Evolutionary conservation across 352 stramenopile species (phyloP), one percentile per base, ranked within the genome.

Genomic region (Globisporangium solare): DNA sequence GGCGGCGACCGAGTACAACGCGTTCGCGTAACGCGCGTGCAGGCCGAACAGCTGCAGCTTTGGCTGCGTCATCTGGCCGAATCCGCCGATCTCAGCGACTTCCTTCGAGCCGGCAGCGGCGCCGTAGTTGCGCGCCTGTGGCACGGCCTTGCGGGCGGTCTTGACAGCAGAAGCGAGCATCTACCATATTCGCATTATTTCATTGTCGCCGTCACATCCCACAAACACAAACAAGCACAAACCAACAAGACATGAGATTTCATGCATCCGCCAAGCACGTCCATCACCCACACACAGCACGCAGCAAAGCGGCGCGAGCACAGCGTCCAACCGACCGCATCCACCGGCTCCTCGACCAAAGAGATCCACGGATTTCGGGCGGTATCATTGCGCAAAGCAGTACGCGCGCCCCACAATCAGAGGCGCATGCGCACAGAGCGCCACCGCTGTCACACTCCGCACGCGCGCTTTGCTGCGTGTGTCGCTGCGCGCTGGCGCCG

Each of bases 11-110:
- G 88, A 88, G 88, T 98, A 99, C 20, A 97, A 86, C 40, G 97
- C 97, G 68, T 98, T 98, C 62, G 97, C 96, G 79, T 99, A 99
- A 46, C 95, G 87, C 48, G 96, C 95, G 68, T 95, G 88, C 45
- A 98, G 71, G 31, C 97, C 97, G 70, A 98, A 98, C n/a, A 99
- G 74, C 66, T 98, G 86, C 64, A 98, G 71, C 80, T 94, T 92
- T 41, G 83, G 83, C 70, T 91, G 81, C 60, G 79, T 86, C 83
- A 94, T 94, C 56, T 80, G 60, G 49, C 79, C 78, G 46, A 92
- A 94, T 55, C 82, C 69, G 45, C 76, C 79, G 47, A 94, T 84
- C 58, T 88, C 79, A 46, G 71, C 67, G 41, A 80, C 73, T 57
- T 88, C 76, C 51, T 79, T 73, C 47, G 63, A 48, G 31, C 39